Percentiles rank a stretch among this genome's conserved stretches.
phyloP scores from a whole-genome alignment of 2,329 filamentous ascomycete genomes.

The Penicillium sp. region DNA sequence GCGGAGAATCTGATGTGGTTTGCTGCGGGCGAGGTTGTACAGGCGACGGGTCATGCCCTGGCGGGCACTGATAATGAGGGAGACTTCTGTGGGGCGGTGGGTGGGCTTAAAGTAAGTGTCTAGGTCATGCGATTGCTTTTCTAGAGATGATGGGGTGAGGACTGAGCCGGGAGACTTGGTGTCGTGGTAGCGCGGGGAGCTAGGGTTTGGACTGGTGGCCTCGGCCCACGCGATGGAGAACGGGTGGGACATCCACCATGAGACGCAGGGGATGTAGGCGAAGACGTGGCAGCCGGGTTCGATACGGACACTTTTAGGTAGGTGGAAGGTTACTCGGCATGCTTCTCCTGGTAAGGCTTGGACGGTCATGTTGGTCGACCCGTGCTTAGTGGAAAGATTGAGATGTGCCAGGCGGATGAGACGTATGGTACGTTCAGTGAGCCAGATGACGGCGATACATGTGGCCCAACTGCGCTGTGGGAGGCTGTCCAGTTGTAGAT shows the following conservation, averaged over 20 bases:
- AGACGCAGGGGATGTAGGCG: constrained; percentile 59
- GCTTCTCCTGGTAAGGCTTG: constrained; percentile 64
- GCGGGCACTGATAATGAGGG: constrained; percentile 62
- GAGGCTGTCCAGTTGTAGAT: constrained; percentile 47
- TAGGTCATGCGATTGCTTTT: constrained; percentile 38
- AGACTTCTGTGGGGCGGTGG: constrained; percentile 47
- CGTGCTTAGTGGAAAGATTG: constrained; percentile 55
- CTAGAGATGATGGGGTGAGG: constrained; percentile 33
- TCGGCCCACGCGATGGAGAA: constrained; percentile 55
- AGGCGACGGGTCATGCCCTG: constrained; percentile 66
- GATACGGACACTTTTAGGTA: constrained; percentile 58
- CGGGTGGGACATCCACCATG: constrained; percentile 54
- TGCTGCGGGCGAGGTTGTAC: constrained; percentile 58
- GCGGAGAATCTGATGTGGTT: constrained; percentile 54
- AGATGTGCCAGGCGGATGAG: constrained; percentile 56
- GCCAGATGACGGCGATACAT: constrained; percentile 45
- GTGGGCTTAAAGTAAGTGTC: constrained; percentile 29
- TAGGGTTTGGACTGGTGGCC: constrained; percentile 25
- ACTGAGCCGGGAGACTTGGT: constrained; percentile 15
- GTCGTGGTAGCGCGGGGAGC: constrained; percentile 23
- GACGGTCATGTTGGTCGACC: constrained; percentile 57
- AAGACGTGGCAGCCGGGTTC: constrained; percentile 63
- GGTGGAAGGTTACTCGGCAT: constrained; percentile 63
- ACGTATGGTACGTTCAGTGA: constrained; percentile 51
- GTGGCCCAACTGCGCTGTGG: constrained; percentile 47